Evolutionary conservation across 768 basidiomycete genomes (phyloP).

Genomic region (Tulasnella sp.): DNA sequence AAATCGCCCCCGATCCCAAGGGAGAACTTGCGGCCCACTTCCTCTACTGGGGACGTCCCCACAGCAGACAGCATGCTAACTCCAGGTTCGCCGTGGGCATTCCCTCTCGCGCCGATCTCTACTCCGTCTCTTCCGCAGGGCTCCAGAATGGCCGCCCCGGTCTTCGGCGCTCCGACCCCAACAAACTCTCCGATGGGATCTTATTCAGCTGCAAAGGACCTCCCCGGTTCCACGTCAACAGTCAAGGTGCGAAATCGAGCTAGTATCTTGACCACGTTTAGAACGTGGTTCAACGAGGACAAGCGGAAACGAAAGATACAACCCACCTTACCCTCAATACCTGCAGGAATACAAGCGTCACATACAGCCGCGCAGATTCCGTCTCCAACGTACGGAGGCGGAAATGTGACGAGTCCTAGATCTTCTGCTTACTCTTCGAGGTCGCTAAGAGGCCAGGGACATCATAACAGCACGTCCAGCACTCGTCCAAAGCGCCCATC

Average conservation of each 20-base stretch:
- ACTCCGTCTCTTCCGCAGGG: too few species aligned
- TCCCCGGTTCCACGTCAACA: not conserved
- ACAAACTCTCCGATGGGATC: constrained; percentile 4
- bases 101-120: not conserved
- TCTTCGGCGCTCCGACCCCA: not conserved
- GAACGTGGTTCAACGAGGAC: constrained; percentile 89
- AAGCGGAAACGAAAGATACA: constrained; percentile 61
- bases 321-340: constrained; percentile 16
- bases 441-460: not conserved
- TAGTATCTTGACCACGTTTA: constrained; percentile 73
- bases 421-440: not conserved
- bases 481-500: constrained; percentile 47
- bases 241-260: constrained; percentile 45
- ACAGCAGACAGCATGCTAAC: not conserved
- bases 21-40: constrained; percentile 1
- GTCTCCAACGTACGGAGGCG: not conserved
- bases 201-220: not conserved
- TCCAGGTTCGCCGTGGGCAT: constrained; percentile 16
- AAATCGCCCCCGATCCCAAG: constrained; percentile 9
- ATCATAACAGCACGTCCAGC: not conserved
- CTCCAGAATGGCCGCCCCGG: not conserved
- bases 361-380: not conserved
- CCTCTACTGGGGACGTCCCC: not conserved
- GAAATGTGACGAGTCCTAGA: not conserved
- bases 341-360: constrained; percentile 9